Conservation (phyloP, 164 flowering plant species). For the Echeveria elegans region DNA sequence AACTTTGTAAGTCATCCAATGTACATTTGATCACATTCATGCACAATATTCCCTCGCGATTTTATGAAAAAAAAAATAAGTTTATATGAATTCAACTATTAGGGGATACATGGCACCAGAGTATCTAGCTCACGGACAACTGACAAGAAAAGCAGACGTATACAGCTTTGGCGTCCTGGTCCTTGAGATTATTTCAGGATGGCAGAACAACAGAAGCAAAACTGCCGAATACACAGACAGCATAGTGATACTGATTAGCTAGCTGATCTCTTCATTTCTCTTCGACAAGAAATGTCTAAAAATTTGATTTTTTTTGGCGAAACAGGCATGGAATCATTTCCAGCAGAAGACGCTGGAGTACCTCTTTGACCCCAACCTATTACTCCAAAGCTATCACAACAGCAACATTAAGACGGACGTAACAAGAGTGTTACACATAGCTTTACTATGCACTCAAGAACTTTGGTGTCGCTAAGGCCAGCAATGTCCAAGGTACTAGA, state of each 20-base stretch:
- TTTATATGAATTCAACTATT: not conserved
- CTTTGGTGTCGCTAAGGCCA: slow-evolving; percentile 46
- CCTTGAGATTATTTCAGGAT: slow-evolving; percentile 47
- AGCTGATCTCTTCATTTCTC: not conserved
- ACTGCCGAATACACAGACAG: slow-evolving; percentile 54
- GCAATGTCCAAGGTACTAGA: slow-evolving; percentile 57
- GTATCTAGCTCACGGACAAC: slow-evolving; percentile 57
- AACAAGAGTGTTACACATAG: slow-evolving; percentile 55
- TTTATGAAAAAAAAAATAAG: no score
- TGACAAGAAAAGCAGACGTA: slow-evolving; percentile 62
- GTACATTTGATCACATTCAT: not conserved
- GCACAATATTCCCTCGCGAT: not conserved
- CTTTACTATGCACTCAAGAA: slow-evolving; percentile 86
- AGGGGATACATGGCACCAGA: slow-evolving; percentile 80
- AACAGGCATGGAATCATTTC: slow-evolving; percentile 63
- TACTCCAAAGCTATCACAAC: slow-evolving; percentile 23
- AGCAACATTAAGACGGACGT: slow-evolving; percentile 30
- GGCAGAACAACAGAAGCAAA: slow-evolving; percentile 46
- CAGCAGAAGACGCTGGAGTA: slow-evolving; percentile 34
- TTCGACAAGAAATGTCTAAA: not conserved
- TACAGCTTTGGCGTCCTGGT: slow-evolving; percentile 57
- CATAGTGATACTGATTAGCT: slow-evolving; percentile 48
- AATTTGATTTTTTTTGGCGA: not conserved
- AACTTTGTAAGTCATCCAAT: slow-evolving; percentile 53
- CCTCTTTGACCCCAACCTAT: slow-evolving; percentile 46